Percentiles rank a stretch among this genome's conserved stretches.
Conservation (phyloP, 257 asterid species). For the Nicotiana sylvestris region DNA sequence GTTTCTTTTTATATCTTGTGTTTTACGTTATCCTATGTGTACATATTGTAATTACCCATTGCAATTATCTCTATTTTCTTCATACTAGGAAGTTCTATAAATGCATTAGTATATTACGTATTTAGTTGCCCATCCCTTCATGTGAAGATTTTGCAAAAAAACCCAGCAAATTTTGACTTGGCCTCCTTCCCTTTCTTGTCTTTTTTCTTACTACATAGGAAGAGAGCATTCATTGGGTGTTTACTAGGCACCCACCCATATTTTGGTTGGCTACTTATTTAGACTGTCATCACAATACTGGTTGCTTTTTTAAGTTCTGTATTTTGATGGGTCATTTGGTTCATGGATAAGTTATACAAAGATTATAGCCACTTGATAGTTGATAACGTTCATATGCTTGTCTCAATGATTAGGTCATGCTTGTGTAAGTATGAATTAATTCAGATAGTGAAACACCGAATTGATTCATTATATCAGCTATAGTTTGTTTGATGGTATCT, state of each 20-base stretch:
- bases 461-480: too few species aligned
- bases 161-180: background rate
- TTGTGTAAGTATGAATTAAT: background rate
- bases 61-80: background rate
- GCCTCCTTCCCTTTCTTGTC: background rate
- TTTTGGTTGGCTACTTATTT: background rate
- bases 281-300: background rate
- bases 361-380: background rate
- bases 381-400: background rate
- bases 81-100: background rate
- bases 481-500: background rate
- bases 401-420: background rate
- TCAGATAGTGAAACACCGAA: background rate
- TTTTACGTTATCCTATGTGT: background rate
- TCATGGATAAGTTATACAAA: background rate
- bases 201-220: background rate
- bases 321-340: background rate
- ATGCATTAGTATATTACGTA: background rate
- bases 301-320: background rate
- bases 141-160: background rate
- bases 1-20: background rate
- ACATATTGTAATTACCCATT: background rate
- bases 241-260: background rate
- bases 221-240: background rate
- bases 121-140: background rate